These are phyloP conservation scores for Populus ilicifolia DNA, from an alignment of 345 rosid species.

Conservation along the genomic window DNA sequence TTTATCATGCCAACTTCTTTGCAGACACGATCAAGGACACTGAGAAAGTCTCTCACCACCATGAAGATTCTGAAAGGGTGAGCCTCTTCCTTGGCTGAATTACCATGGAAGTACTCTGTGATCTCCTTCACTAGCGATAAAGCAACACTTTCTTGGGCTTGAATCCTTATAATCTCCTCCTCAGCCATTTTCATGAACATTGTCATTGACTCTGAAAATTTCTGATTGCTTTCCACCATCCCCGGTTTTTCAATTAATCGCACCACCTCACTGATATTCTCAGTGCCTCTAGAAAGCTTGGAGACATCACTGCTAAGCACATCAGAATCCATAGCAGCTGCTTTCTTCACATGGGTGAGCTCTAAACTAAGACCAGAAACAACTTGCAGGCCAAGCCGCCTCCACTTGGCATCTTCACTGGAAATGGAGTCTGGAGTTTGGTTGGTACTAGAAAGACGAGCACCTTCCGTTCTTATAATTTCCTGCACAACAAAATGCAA, in stretches of 20 bases:
- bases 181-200: conserved; percentile 60
- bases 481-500: conserved; percentile 97
- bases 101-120: conserved; percentile 97
- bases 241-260: conserved; percentile 36
- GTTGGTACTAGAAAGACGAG: conserved; percentile 58
- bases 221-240: conserved; percentile 40
- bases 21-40: conserved; percentile 85
- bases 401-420: conserved; percentile 66
- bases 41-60: conserved; percentile 93
- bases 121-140: conserved; percentile 86
- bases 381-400: conserved; percentile 88
- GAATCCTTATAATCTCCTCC: conserved; percentile 81
- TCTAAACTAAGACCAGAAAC: conserved; percentile 81
- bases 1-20: conserved; percentile 90
- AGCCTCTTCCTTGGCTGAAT: conserved; percentile 99
- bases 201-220: conserved; percentile 70
- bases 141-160: conserved; percentile 85
- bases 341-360: conserved; percentile 79
- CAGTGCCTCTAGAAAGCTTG: conserved; percentile 71
- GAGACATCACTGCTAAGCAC: conserved; percentile 71
- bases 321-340: conserved; percentile 97
- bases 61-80: conserved; percentile 95
- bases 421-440: conserved; percentile 31
- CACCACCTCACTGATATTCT: conserved; percentile 51
- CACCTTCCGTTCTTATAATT: conserved; percentile 87